Conservation (phyloP, 2,329 filamentous ascomycete species). For the Karstenula rhodostoma region DNA sequence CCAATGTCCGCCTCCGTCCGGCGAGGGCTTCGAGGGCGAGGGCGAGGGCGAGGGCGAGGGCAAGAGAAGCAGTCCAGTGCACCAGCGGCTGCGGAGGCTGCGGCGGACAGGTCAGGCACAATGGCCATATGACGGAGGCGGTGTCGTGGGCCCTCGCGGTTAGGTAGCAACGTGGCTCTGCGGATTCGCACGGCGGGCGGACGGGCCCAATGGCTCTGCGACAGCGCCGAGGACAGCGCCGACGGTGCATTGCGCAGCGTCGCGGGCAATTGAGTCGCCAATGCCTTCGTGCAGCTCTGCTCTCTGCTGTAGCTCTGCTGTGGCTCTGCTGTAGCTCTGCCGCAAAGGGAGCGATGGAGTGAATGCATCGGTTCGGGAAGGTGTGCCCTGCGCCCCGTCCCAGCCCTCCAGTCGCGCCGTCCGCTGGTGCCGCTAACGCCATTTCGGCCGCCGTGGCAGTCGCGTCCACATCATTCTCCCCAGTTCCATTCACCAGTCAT, state of each 20-base stretch:
- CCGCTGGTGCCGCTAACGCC: conserved; percentile 12
- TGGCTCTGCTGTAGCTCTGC: too few relatives aligned
- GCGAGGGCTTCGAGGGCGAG: background rate
- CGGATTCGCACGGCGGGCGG: background rate
- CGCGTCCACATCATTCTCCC: conserved; percentile 12
- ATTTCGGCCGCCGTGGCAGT: conserved; percentile 10
- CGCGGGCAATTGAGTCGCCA: conserved; percentile 9
- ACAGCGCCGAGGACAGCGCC: background rate
- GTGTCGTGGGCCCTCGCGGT: conserved; percentile 4
- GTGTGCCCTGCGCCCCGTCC: conserved; percentile 2
- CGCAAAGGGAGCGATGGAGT: background rate
- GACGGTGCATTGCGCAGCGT: background rate
- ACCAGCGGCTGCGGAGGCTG: background rate
- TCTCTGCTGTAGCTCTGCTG: too few relatives aligned
- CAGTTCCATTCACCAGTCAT: conserved; percentile 15
- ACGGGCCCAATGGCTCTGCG: conserved; percentile 2
- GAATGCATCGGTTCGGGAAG: conserved; percentile 10
- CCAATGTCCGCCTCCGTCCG: conserved; percentile 11
- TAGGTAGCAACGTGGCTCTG: conserved; percentile 13
- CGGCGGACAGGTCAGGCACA: background rate
- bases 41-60: background rate
- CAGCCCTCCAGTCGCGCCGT: background rate
- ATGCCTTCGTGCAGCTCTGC: conserved; percentile 3
- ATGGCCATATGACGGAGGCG: background rate
- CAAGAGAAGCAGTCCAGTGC: background rate